Evolutionary conservation across 352 stramenopile genomes (phyloP).

Genomic region (Pythium aphanidermatum): DNA sequence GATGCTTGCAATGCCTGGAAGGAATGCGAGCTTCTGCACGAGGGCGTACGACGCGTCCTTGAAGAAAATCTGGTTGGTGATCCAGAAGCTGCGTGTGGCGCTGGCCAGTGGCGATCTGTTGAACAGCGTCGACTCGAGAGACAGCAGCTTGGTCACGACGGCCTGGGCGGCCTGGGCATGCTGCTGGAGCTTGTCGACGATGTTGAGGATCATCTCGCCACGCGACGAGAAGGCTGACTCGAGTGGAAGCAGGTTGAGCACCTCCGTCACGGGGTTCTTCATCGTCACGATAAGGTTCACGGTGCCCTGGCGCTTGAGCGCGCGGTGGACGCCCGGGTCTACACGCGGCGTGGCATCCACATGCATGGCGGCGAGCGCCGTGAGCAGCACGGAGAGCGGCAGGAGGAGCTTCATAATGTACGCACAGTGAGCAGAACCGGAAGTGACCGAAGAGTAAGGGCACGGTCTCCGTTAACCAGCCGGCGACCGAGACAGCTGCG

Average conservation of each 20-base stretch:
- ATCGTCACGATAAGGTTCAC: conserved; percentile 33
- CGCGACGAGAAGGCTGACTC: conserved; percentile 12
- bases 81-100: conserved; percentile 20
- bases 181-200: conserved; percentile 6
- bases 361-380: conserved; percentile 2
- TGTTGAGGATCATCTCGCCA: conserved; percentile 8
- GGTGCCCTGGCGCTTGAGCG: conserved; percentile 17
- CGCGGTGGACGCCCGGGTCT: conserved; percentile 20
- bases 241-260: conserved; percentile 11
- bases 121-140: conserved; percentile 17
- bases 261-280: conserved; percentile 6
- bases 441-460: too few relatives aligned
- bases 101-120: too few relatives aligned
- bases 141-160: conserved; percentile 2
- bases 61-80: conserved; percentile 25
- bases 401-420: too few relatives aligned
- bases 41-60: conserved; percentile 17
- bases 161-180: conserved; percentile 4
- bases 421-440: too few relatives aligned
- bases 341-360: conserved; percentile 11
- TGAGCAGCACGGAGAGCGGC: too few relatives aligned
- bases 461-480: too few relatives aligned
- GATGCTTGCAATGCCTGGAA: conserved; percentile 15
- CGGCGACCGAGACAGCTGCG: too few relatives aligned
- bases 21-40: conserved; percentile 15